Conservation (phyloP, 106 monocot species). For the Platanthera guangdongensis region DNA sequence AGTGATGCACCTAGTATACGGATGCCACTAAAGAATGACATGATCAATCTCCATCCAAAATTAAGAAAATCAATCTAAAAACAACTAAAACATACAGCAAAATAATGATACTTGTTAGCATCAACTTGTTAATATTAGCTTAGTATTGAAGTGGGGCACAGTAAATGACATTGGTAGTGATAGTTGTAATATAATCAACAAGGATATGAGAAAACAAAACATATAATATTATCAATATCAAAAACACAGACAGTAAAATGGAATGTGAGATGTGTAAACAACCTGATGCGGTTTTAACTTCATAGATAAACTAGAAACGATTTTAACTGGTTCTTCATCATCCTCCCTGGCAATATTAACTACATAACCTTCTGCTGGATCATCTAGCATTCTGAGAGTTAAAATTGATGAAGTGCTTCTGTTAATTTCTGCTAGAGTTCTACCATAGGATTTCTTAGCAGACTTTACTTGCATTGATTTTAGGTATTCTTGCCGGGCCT, state of each 20-base stretch:
- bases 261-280: neutral
- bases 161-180: neutral
- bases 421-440: constrained; percentile 12
- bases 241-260: neutral
- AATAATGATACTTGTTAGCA: too few species aligned
- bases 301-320: constrained; percentile 68
- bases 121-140: too few species aligned
- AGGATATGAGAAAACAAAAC: neutral
- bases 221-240: neutral
- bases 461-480: constrained; percentile 72
- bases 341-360: constrained; percentile 86
- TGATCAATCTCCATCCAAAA: too few species aligned
- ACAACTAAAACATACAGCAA: too few species aligned
- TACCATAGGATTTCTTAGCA: constrained; percentile 36
- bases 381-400: constrained; percentile 30
- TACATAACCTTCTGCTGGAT: constrained; percentile 60
- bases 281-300: constrained; percentile 95
- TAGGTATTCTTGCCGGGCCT: constrained; percentile 98
- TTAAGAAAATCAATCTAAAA: too few species aligned
- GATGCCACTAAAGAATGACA: too few species aligned
- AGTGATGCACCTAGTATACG: too few species aligned
- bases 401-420: constrained; percentile 17
- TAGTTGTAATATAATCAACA: neutral
- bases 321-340: constrained; percentile 69
- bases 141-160: neutral